phyloP scores from a whole-genome alignment of 2,329 filamentous ascomycete genomes.

The Thermochaetoides dissita region DNA sequence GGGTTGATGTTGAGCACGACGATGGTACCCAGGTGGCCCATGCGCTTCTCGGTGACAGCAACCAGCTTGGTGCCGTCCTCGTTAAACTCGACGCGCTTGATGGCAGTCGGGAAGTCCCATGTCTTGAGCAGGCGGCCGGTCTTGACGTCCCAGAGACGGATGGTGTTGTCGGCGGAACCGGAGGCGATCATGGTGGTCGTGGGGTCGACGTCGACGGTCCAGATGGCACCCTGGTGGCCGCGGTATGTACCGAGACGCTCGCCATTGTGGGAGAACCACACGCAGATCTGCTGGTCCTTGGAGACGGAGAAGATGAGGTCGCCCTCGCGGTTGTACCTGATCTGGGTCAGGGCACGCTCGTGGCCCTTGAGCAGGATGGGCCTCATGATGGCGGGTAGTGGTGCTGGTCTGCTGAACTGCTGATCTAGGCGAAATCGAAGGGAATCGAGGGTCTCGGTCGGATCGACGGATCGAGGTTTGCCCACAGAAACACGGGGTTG shows the following conservation, averaged over 20 bases:
- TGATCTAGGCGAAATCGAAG: too few relatives aligned
- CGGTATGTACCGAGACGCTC: conserved; percentile 94
- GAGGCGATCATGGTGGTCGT: conserved; percentile 84
- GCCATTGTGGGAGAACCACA: conserved; percentile 94
- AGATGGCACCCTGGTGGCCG: conserved; percentile 94
- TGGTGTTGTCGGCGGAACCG: conserved; percentile 94
- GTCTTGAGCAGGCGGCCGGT: conserved; percentile 86
- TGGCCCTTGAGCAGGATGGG: conserved; percentile 92
- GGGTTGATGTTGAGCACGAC: conserved; percentile 80
- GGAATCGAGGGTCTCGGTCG: too few relatives aligned
- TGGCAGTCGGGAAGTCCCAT: conserved; percentile 93
- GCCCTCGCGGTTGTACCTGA: conserved; percentile 88
- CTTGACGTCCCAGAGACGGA: conserved; percentile 92
- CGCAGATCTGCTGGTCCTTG: conserved; percentile 95
- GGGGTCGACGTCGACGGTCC: conserved; percentile 95
- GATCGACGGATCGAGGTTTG: too few relatives aligned
- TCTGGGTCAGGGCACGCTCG: conserved; percentile 91
- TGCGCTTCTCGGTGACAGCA: conserved; percentile 95
- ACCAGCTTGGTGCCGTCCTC: conserved; percentile 83
- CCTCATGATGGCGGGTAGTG: conserved; percentile 54
- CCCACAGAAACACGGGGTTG: background rate
- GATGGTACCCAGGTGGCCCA: conserved; percentile 89
- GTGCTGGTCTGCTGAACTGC: too few relatives aligned
- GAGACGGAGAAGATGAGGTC: conserved; percentile 91
- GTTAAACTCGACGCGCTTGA: conserved; percentile 96